phyloP scores from a whole-genome alignment of 2,329 filamentous ascomycete species.

The Penicillium nordicum region DNA sequence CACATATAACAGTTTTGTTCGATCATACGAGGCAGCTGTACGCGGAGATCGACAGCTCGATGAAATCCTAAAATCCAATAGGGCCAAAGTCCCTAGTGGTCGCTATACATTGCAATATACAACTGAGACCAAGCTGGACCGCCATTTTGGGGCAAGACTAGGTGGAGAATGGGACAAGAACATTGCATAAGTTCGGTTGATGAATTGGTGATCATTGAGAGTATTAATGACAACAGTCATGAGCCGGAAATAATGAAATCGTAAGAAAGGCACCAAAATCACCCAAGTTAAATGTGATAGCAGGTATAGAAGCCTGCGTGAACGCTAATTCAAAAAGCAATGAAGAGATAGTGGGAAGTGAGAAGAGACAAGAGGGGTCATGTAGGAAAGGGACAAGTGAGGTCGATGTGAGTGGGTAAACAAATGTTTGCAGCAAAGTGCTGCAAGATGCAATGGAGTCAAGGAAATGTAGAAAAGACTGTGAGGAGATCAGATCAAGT shows the following conservation, averaged over 20 bases:
- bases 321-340: constrained; percentile 6
- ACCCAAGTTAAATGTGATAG: constrained; percentile 1
- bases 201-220: constrained; percentile 1
- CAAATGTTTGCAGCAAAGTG: background rate
- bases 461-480: constrained; percentile 7
- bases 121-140: background rate
- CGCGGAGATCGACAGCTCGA: too few relatives aligned
- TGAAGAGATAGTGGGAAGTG: background rate
- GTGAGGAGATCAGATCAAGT: background rate
- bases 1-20: too few relatives aligned
- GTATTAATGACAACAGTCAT: background rate
- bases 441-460: constrained; percentile 1
- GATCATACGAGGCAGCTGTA: too few relatives aligned
- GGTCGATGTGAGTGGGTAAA: background rate
- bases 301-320: constrained; percentile 4
- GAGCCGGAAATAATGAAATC: background rate
- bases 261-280: background rate
- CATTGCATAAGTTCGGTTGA: background rate
- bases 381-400: background rate
- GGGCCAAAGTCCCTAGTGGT: background rate
- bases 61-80: background rate
- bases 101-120: background rate
- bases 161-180: background rate
- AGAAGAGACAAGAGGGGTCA: background rate
- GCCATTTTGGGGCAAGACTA: background rate